Conservation (phyloP, 2,329 filamentous ascomycete genomes). For the Fusarium falciforme region DNA sequence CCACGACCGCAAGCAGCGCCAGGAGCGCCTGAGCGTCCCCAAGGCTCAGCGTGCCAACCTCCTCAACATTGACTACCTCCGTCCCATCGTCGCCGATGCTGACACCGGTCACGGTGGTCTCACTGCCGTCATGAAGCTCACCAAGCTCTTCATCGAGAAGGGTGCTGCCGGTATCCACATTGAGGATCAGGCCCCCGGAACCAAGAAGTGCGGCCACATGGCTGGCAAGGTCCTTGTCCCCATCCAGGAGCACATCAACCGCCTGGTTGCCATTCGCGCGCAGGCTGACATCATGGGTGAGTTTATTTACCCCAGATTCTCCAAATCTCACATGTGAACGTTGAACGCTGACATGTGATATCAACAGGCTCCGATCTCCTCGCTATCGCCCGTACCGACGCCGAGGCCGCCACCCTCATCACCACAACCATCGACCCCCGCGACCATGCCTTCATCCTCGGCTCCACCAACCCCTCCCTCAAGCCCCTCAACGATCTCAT, state of each 20-base stretch:
- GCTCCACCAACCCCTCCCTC: conserved; percentile 85
- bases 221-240: conserved; percentile 97
- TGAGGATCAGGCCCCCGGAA: conserved; percentile 97
- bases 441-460: conserved; percentile 94
- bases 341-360: conserved; percentile 35
- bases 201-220: conserved; percentile 99
- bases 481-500: conserved; percentile 92
- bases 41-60: conserved; percentile 78
- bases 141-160: conserved; percentile 96
- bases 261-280: conserved; percentile 93
- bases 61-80: conserved; percentile 89
- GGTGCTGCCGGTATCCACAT: conserved; percentile 98
- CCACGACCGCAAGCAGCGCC: conserved; percentile 98
- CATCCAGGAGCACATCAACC: conserved; percentile 97
- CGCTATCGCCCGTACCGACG: conserved; percentile 93
- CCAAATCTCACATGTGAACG: conserved; percentile 26
- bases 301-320: conserved; percentile 26
- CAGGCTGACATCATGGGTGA: conserved; percentile 98
- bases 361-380: conserved; percentile 80
- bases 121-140: conserved; percentile 99
- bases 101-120: conserved; percentile 97
- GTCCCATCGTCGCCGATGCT: conserved; percentile 95
- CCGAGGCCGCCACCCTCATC: conserved; percentile 97
- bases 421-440: conserved; percentile 95
- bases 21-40: conserved; percentile 86